phyloP scores from a whole-genome alignment of 352 stramenopile genomes.

The Phytophthora ramorum region DNA sequence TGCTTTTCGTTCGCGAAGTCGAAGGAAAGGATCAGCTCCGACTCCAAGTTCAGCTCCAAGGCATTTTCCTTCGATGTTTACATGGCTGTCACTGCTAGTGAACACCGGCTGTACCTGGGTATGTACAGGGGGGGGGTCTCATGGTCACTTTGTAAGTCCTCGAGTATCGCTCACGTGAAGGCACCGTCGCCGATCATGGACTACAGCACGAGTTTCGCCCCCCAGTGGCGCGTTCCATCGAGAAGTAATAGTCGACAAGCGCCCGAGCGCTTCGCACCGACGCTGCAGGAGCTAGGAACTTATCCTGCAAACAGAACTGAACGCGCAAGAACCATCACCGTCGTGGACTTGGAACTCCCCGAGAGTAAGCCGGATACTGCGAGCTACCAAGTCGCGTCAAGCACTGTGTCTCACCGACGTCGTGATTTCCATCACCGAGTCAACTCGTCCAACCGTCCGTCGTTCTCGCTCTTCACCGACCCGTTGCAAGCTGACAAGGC shows the following conservation, averaged over 20 bases:
- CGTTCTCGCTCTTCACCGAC: constrained; percentile 25
- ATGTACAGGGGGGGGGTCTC: background rate
- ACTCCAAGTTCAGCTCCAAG: constrained; percentile 14
- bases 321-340: constrained; percentile 33
- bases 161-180: constrained; percentile 25
- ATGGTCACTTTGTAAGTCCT: constrained; percentile 29
- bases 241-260: constrained; percentile 25
- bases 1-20: constrained; percentile 9
- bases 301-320: constrained; percentile 13
- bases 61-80: constrained; percentile 24
- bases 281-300: constrained; percentile 19
- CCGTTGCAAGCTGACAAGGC: constrained; percentile 38
- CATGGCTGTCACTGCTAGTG: constrained; percentile 7
- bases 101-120: constrained; percentile 9
- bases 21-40: constrained; percentile 4
- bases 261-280: constrained; percentile 15
- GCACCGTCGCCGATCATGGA: constrained; percentile 13
- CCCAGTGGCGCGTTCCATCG: constrained; percentile 5
- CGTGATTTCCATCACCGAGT: constrained; percentile 20
- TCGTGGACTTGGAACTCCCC: constrained; percentile 33
- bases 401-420: constrained; percentile 13
- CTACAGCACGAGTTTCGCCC: constrained; percentile 15
- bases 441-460: constrained; percentile 28
- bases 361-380: constrained; percentile 15
- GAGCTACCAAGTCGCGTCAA: constrained; percentile 19